Evolutionary conservation across 2,329 filamentous ascomycete species (phyloP), one percentile per base, ranked within the genome.

Genomic region (Thielaviopsis ethacetica): DNA sequence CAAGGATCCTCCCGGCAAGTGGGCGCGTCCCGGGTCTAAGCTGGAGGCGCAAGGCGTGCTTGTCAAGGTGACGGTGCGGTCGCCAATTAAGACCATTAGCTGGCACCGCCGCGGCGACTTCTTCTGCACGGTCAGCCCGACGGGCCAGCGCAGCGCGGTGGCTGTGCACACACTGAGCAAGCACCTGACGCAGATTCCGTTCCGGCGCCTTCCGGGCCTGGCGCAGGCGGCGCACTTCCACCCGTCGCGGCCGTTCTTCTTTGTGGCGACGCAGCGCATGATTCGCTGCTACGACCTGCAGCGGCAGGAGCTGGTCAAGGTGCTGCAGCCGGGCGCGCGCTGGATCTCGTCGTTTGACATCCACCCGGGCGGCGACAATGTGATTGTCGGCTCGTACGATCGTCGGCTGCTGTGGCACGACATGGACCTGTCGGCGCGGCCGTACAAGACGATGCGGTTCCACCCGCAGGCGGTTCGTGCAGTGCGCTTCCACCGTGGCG

Each of bases 101-200:
- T 98, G 91, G 90, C 94, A 98, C 72, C 81, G 91, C 61, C 84
- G 88, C 62, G 93, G 93, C 65, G 91, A 97, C 69, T 96, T 96
- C 74, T 85, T 98, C 67, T 85, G 88, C 64, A 94, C 91, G 0
- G 89, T 96, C 22, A 94, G 89, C 55, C 90, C 93, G 0, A 79
- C 80, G 13, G 86, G 86, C 34, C 83, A 87, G 67, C 80, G 81
- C 64, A 85, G 81, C 67, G 88, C 93, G 4, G 88, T 98, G 57
- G 85, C 89, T 58, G 95, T 98, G 62, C 93, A 98, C 73, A 96
- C 91, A 0, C 76, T 98, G 62, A 93, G 88, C 60, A 95, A 95
- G 71, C 93, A 98, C 72, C 80, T 91, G 53, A 96, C 90, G 2
- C 93, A 98, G 71, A 84, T 93, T 63, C 94, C 93, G 26, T 97